A percentile compares a stretch with the other conserved stretches of the same genome.
These are phyloP conservation scores for Chernovozyma sophiae-reginae DNA, from an alignment of 1,139 yeast species.

Conservation along the genomic window DNA sequence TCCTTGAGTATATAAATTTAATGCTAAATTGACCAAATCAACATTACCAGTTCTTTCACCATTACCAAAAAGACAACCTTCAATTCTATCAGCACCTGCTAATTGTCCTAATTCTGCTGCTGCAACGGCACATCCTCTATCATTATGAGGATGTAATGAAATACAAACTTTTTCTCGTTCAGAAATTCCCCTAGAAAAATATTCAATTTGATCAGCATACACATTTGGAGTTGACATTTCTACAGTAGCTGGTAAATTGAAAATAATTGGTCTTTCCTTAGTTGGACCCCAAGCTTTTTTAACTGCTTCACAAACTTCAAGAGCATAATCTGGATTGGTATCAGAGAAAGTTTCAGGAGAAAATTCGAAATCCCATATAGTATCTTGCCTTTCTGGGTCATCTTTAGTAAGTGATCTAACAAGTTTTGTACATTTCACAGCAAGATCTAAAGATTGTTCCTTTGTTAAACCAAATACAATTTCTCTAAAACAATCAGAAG, in stretches of 20 bases:
- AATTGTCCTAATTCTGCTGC: slow-evolving; percentile 91
- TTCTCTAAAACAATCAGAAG: slow-evolving; percentile 86
- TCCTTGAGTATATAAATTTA: slow-evolving; percentile 94
- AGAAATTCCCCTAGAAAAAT: slow-evolving; percentile 69
- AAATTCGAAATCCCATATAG: slow-evolving; percentile 87
- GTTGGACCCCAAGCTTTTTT: slow-evolving; percentile 90
- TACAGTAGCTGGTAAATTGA: slow-evolving; percentile 97
- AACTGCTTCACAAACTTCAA: slow-evolving; percentile 92
- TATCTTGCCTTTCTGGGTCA: slow-evolving; percentile 65
- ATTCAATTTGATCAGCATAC: slow-evolving; percentile 95
- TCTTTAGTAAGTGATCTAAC: slow-evolving; percentile 86
- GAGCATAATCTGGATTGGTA: slow-evolving; percentile 77
- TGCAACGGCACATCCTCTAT: slow-evolving; percentile 97
- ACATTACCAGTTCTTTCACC: slow-evolving; percentile 99
- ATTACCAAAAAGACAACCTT: slow-evolving; percentile 95
- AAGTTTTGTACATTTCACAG: slow-evolving; percentile 76
- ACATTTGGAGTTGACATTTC: slow-evolving; percentile 93
- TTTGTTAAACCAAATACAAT: slow-evolving; percentile 84
- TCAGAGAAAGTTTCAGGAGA: slow-evolving; percentile 96
- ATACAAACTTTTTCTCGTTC: slow-evolving; percentile 85
- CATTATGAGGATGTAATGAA: slow-evolving; percentile 93
- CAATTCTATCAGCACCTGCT: slow-evolving; percentile 98
- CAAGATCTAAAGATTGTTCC: slow-evolving; percentile 74
- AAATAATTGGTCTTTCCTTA: slow-evolving; percentile 78
- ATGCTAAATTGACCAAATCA: slow-evolving; percentile 87